Base-by-base conservation (phyloP, 2,329 filamentous ascomycete species). In the Ceratocystiopsis brevicomis region DNA sequence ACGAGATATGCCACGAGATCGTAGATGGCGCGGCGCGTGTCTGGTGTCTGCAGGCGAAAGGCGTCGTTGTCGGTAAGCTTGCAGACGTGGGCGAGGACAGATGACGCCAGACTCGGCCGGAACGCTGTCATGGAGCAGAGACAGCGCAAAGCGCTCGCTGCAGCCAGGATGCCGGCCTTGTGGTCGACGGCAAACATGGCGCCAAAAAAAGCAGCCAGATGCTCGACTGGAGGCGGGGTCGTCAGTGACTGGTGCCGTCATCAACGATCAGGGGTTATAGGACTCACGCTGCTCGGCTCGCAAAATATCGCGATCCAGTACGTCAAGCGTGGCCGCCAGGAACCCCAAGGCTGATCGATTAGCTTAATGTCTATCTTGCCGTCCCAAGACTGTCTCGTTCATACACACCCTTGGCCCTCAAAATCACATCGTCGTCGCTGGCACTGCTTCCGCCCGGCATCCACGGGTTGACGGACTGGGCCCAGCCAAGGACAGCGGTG, bases 121-220 rank as follows among this genome's bases (percentile, higher is more conserved):
- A 75, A 75, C 13, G 59, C 57, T 41, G 64, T 66, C 65, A 71
- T 72, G 40, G 52, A 50, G 37, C 59, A 60, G 40, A 75, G 64
- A 25, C 63, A 60, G 1, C 61, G 59, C n/a, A 75, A 55, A 1
- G 71, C 70, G 38, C 63, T 67, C 4, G 69, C 61, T 3, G 71
- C 69, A 1, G 71, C 63, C 38, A 69, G 57, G 44, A 75, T 66
- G 37, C 71, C 71, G n/a, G 69, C 70, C 52, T 70, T 70, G 56
- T 73, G 69, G 48, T 75, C 71, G 43, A 69, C 65, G 3, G 67
- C 67, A 49, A 74, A 75, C 61, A 75, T 70, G 45, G 68, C 66
- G 14, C 67, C 65, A 45, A 76, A 76, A 57, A 74, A 76, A 34
- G 60, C 59, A 21, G 72, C 49, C 10, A 59, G 52, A 3, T 51